A percentile compares a stretch with the other conserved stretches of the same genome.
Conservation (phyloP, 2,329 filamentous ascomycete genomes). For the Ascochyta lentis region DNA sequence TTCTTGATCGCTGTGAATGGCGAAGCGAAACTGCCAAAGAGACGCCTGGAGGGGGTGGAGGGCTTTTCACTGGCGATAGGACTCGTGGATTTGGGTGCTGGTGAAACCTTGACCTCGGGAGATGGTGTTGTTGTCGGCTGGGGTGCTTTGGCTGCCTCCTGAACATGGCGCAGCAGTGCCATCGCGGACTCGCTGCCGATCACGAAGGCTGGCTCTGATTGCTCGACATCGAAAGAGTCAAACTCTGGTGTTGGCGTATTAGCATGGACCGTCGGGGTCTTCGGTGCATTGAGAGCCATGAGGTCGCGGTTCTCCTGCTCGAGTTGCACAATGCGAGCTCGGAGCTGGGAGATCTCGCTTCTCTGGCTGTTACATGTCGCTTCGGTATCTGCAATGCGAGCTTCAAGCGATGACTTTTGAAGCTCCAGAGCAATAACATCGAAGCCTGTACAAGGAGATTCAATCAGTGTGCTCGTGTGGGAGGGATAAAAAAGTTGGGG, state of each 20-base stretch:
- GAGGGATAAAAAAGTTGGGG: conserved; percentile 9
- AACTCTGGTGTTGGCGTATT: conserved; percentile 24
- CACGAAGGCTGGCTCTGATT: conserved; percentile 18
- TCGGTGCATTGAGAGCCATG: background rate
- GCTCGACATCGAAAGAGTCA: conserved; percentile 21
- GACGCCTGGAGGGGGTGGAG: conserved; percentile 6
- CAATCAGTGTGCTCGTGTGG: background rate
- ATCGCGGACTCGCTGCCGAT: conserved; percentile 28
- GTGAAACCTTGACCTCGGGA: background rate
- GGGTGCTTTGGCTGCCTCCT: conserved; percentile 22
- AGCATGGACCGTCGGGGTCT: conserved; percentile 14
- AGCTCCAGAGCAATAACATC: background rate
- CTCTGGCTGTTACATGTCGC: conserved; percentile 3
- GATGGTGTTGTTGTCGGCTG: background rate
- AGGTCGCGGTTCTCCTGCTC: conserved; percentile 2
- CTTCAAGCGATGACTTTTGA: background rate
- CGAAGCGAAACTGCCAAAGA: conserved; percentile 21
- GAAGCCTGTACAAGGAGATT: conserved; percentile 3
- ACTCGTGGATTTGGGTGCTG: conserved; percentile 2
- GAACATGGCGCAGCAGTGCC: conserved; percentile 31
- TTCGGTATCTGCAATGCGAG: background rate
- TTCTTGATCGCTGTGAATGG: conserved; percentile 34
- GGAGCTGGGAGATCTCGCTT: conserved; percentile 19
- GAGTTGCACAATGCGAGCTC: conserved; percentile 13
- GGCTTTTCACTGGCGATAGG: background rate